A percentile compares a stretch with the other conserved stretches of the same genome.
phyloP scores from a whole-genome alignment of 306 rosid species.

The Lathyrus sativus region DNA sequence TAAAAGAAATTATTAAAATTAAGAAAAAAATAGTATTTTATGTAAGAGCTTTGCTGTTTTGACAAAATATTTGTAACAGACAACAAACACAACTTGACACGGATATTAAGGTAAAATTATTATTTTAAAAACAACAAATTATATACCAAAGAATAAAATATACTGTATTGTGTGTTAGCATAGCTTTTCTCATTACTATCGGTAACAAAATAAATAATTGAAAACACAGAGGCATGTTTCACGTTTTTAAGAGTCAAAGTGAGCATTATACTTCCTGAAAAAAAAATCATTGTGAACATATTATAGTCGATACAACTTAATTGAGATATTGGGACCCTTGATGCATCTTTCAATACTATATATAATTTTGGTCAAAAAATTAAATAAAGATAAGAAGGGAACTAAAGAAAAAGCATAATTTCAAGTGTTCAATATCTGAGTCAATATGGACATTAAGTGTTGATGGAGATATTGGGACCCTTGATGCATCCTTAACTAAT shows the following conservation, averaged over 20 bases:
- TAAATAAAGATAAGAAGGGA: not conserved
- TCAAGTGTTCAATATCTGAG: not conserved
- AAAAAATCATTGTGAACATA: not conserved
- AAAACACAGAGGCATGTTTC: not conserved
- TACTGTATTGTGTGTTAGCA: too few relatives aligned
- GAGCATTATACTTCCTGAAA: not conserved
- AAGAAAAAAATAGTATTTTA: not conserved
- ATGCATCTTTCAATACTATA: not conserved
- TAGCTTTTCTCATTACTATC: too few relatives aligned
- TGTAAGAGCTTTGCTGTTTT: too few relatives aligned
- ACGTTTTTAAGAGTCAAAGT: constrained; percentile 18
- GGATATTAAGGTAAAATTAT: too few relatives aligned
- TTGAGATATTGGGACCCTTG: constrained; percentile 30
- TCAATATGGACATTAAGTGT: not conserved
- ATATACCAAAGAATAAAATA: too few relatives aligned
- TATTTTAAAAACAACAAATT: too few relatives aligned
- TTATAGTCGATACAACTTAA: not conserved
- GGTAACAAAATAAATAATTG: not conserved
- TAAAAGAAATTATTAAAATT: too few relatives aligned
- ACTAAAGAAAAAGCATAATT: not conserved
- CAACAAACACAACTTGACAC: too few relatives aligned
- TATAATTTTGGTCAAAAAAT: too few relatives aligned
- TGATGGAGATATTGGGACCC: constrained; percentile 28
- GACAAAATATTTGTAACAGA: too few relatives aligned
- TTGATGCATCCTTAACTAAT: not conserved